Base-by-base conservation (phyloP, 257 asterid genomes). In the Penstemon barbatus region DNA sequence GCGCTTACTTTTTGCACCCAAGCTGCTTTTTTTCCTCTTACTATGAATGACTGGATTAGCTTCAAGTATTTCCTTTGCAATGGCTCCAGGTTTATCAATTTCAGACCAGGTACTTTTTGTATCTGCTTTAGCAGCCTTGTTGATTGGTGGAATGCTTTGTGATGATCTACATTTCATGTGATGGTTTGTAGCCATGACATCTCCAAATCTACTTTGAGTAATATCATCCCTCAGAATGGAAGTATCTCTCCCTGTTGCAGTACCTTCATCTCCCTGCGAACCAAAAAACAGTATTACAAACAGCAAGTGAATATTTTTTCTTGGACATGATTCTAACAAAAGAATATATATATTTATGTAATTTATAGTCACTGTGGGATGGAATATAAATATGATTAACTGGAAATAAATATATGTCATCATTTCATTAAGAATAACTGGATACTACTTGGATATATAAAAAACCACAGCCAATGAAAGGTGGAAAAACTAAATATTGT, bases 21-120 rank as follows among this genome's bases (percentile, higher is more conserved):
- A 66, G 59, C 77, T 81, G 83, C 83, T 78, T 66, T 71, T 85
- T 77, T 87, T 90, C 81, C 95, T 84, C 90, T 86, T 93, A 65
- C 73, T 63, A 68, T 68, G 75, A 63, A 57, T 57, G 51, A 58
- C 37, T 37, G 84, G 74, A 70, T 80, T 84, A 63, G 76, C 79
- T 77, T 83, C 92, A 58, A 69, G 64, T 53, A 71, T 62, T 71
- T 75, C 87, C 70, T 75, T 83, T 66, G 81, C 85, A 41, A 59
- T 68, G 57, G 54, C 66, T 62, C 71, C 82, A 42, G 76, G 73
- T 49, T 59, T 71, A 65, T 75, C 81, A 77, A 60, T 45, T 75
- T 71, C 82, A 74, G 69, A 78, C 59, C 66, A 68, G 53, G 55
- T 67, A 75, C 46, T 75, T 80, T 61, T 57, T 51, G 75, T 19